Conservation (phyloP, 192 early-diverging fungal species). For the Borealophlyctis nickersoniae region DNA sequence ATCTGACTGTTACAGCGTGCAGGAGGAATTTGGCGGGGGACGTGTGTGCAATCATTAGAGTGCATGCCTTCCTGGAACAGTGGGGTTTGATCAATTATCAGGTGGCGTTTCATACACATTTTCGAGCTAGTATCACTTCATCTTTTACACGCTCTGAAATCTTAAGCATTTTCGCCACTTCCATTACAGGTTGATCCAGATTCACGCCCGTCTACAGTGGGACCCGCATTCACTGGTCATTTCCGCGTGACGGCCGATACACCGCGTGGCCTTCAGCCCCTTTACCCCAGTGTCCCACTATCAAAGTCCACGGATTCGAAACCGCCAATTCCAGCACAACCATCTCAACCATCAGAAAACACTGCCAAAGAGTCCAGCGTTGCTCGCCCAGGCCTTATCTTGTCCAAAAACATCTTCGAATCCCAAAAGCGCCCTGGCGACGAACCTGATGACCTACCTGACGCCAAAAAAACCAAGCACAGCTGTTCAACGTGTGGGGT, state of each 20-base stretch:
- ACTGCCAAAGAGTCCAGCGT: neutral
- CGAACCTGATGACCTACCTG: neutral
- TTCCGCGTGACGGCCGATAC: constrained; percentile 96
- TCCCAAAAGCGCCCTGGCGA: constrained; percentile 4
- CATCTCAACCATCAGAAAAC: too few species aligned
- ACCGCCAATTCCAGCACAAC: too few species aligned
- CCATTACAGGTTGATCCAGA: constrained; percentile 75
- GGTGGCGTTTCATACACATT: too few species aligned
- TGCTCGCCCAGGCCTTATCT: neutral
- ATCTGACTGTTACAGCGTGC: constrained; percentile 97
- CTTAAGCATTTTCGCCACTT: neutral
- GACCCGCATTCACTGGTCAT: constrained; percentile 96
- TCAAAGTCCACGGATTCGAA: constrained; percentile 15
- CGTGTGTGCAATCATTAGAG: constrained; percentile 97
- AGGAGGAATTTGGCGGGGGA: constrained; percentile 95
- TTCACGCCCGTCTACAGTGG: constrained; percentile 82
- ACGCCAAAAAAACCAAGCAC: constrained; percentile 24
- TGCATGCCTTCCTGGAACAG: constrained; percentile 98
- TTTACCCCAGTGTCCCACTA: constrained; percentile 58
- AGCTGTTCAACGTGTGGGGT: constrained; percentile 82
- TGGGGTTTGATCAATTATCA: constrained; percentile 99
- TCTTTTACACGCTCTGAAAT: too few species aligned
- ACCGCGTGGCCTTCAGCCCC: constrained; percentile 85
- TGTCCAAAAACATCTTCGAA: constrained; percentile 7
- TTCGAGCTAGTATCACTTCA: too few species aligned